Evolutionary conservation across 139 green algal genomes (phyloP), one percentile per base, ranked within the genome.

Genomic region (Auxenochlorella pyrenoidosa): DNA sequence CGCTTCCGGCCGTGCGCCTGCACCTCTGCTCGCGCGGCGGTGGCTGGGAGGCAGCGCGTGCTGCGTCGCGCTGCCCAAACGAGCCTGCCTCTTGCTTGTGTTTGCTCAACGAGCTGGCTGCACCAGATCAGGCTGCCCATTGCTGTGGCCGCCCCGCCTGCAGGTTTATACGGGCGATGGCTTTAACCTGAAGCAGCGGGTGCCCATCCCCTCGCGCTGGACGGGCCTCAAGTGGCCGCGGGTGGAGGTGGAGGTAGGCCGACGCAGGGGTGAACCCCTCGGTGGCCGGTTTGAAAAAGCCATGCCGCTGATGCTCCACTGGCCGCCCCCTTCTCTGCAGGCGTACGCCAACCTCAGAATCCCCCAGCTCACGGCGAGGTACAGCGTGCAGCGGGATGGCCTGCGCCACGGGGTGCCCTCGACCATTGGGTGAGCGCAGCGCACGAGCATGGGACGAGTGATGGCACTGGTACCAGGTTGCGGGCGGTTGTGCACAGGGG

Each of bases 371-470:
- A 84, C 58, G 32, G 41, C 79, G 0, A 13, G 79, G 22, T 84
- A 75, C 79, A 84, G 79, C 38, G 34, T 84, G 79, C 79, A 84
- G 79, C 58, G 59, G 21, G 79, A 84, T 12, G 79, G 34, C 22
- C 36, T 58, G 34, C 15, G 18, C 3, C 26, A 5, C 73, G 73
- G 73, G 18, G 38, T 58, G n/a, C 71, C n/a, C 19, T 32, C 21
- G 21, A 44, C n/a, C 34, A 51, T 78, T 10, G 75, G 75, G 43
- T 82, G 41, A 41, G 75, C 41, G 28, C 32, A 13, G 26, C 2
- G 21, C 4, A 4, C 43, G n/a, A 30, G 5, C n/a, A 21, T n/a
- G n/a, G n/a, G n/a, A n/a, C n/a, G n/a, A n/a, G n/a, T n/a, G n/a
- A n/a, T n/a, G n/a, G n/a, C n/a, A n/a, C n/a, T n/a, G n/a, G n/a